Conservation (phyloP, 208 protist species). For the Trypanosoma boissoni region DNA sequence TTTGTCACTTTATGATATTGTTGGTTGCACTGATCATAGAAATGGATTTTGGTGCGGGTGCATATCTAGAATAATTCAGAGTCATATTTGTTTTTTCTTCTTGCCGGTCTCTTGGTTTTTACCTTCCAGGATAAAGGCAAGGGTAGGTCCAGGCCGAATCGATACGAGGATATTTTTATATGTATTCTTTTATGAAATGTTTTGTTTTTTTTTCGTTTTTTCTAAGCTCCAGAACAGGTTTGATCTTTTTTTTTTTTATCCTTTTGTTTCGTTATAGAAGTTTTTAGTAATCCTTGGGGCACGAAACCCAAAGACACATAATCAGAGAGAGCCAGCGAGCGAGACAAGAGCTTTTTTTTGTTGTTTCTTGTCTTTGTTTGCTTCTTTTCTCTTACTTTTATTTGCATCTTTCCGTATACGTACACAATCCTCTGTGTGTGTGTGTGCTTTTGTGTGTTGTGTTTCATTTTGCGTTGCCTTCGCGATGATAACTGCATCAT, state of each 20-base stretch:
- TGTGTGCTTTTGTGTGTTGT: background rate
- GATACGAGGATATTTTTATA: no score
- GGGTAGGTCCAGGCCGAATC: no score
- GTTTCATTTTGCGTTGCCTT: background rate
- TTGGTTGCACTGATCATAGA: no score
- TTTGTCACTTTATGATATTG: no score
- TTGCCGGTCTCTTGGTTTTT: no score
- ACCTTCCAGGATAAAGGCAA: no score
- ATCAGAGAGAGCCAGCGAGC: background rate
- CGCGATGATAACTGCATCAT: slow-evolving; percentile 37
- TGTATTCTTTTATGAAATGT: no score
- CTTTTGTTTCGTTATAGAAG: background rate
- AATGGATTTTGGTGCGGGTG: no score
- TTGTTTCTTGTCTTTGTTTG: slow-evolving; percentile 19
- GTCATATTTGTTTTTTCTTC: no score
- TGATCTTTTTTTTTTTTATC: slow-evolving; percentile 6
- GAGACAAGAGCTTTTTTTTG: background rate
- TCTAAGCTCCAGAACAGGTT: no score
- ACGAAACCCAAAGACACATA: background rate
- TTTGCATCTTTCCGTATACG: background rate
- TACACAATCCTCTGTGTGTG: background rate
- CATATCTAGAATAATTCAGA: no score
- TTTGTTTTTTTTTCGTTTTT: no score
- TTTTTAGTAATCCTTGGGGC: background rate
- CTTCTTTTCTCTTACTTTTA: background rate